These are phyloP conservation scores for Syncephalastrum racemosum DNA, from an alignment of 371 early-diverging fungal species.

Conservation along the genomic window DNA sequence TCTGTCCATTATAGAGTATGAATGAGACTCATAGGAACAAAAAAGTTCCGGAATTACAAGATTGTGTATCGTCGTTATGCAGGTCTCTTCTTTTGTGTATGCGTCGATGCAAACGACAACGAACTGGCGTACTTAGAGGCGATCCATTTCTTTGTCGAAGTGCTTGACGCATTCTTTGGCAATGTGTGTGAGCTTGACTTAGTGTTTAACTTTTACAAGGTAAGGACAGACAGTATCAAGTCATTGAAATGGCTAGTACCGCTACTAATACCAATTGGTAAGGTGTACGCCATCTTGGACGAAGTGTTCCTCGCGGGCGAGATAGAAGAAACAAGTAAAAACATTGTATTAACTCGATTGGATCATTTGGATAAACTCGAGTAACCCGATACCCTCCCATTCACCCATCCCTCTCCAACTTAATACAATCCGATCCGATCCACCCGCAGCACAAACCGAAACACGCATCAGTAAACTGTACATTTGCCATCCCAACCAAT, in stretches of 20 bases:
- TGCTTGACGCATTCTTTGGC: slow-evolving; percentile 95
- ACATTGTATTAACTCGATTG: slow-evolving; percentile 68
- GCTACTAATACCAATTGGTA: not conserved
- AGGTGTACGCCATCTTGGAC: slow-evolving; percentile 96
- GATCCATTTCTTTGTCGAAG: slow-evolving; percentile 98
- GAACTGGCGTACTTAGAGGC: slow-evolving; percentile 93
- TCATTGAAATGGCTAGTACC: not conserved
- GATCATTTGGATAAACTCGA: slow-evolving; percentile 80
- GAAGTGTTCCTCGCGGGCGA: slow-evolving; percentile 98
- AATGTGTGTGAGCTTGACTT: slow-evolving; percentile 98
- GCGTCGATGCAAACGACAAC: slow-evolving; percentile 97
- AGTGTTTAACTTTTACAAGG: slow-evolving; percentile 96
- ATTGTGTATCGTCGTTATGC: slow-evolving; percentile 97
- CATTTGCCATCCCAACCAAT: not conserved
- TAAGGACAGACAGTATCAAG: slow-evolving; percentile 18
- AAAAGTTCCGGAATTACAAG: slow-evolving; percentile 88
- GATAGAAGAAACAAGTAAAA: slow-evolving; percentile 94
- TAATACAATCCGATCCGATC: no score
- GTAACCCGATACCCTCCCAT: slow-evolving; percentile 32
- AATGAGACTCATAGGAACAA: not conserved
- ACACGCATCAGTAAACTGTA: not conserved
- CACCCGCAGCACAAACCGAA: no score
- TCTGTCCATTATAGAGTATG: not conserved
- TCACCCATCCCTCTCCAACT: not conserved
- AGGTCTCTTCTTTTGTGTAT: slow-evolving; percentile 95